Evolutionary conservation across 352 stramenopile genomes (phyloP), one percentile per base, ranked within the genome.

Genomic region (Phytophthora pseudosyringae): DNA sequence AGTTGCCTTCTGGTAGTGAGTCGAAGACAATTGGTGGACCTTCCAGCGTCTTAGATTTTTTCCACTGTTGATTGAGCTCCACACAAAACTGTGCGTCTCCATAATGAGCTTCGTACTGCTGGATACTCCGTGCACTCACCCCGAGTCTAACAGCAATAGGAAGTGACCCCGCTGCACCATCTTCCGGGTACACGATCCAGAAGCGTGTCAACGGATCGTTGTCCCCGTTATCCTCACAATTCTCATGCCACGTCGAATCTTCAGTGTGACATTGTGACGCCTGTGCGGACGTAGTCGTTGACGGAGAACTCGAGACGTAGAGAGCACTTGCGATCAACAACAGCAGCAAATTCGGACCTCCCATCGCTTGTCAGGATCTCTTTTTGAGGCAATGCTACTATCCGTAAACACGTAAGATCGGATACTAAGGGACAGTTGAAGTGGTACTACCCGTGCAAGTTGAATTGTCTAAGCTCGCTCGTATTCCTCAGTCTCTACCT

Each of bases 21-120:
- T 18, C 13, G 62, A 64, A 59, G 9, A 40, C 43, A 4, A 56
- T 47, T n/a, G 35, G 38, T 9, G 49, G 35, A 10, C 32, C 53
- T n/a, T 29, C 32, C 3, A 51, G 12, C 10, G 40, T 25, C 35
- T 50, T 49, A 38, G 65, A 77, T 7, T 55, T 61, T 36, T 57
- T 70, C 45, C 54, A 65, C 6, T 41, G 31, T 7, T 55, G 55
- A 29, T 74, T 77, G 15, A 77, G 45, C 41, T 77, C 69, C 25
- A 71, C 50, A 39, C 69, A 77, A 8, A 77, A 15, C 18, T 7
- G 21, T 8, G 43, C 47, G 28, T 69, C 29, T 36, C 26, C 45
- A 26, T 69, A 77, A 28, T 54, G 26, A 3, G 15, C 13, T 10
- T 64, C 29, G 26, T 55, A 74, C 0, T 31, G 53, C 4, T 51